A percentile compares a stretch with the other conserved stretches of the same genome.
phyloP scores from a whole-genome alignment of 495 filamentous ascomycete genomes.

The Penicillium longicatenatum region DNA sequence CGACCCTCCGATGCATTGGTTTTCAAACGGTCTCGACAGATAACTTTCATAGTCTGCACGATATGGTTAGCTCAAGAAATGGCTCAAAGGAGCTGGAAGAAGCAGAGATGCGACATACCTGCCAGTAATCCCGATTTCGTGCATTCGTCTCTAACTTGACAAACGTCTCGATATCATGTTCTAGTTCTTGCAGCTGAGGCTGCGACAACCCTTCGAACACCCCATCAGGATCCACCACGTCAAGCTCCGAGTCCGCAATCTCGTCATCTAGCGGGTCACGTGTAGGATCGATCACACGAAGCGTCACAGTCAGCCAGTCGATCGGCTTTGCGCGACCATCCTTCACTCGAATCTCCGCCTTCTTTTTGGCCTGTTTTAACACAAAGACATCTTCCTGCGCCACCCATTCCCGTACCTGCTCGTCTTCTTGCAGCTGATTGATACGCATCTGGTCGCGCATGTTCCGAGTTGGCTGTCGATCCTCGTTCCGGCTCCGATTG shows the following conservation, averaged over 20 bases:
- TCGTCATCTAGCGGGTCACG: slow-evolving; percentile 80
- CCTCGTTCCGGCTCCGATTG: slow-evolving; percentile 23
- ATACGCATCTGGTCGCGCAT: slow-evolving; percentile 55
- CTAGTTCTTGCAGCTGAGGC: slow-evolving; percentile 71
- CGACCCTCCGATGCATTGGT: slow-evolving; percentile 69
- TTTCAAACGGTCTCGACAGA: slow-evolving; percentile 77
- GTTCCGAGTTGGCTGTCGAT: slow-evolving; percentile 32
- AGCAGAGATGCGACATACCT: slow-evolving; percentile 40
- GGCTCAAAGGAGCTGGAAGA: not conserved
- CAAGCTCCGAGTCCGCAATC: slow-evolving; percentile 72
- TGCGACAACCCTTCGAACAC: slow-evolving; percentile 77
- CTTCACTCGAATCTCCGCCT: slow-evolving; percentile 94
- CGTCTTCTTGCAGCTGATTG: slow-evolving; percentile 68
- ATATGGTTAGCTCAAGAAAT: slow-evolving; percentile 12
- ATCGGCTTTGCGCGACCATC: slow-evolving; percentile 90
- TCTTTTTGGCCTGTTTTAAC: slow-evolving; percentile 95
- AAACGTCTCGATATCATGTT: slow-evolving; percentile 86
- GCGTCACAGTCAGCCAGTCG: slow-evolving; percentile 91
- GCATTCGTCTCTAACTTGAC: slow-evolving; percentile 74
- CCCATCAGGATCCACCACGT: slow-evolving; percentile 78
- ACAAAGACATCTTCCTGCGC: slow-evolving; percentile 96
- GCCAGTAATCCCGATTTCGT: slow-evolving; percentile 87
- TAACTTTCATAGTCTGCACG: slow-evolving; percentile 72
- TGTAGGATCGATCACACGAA: slow-evolving; percentile 85
- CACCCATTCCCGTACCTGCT: slow-evolving; percentile 82